phyloP scores from a whole-genome alignment of 352 stramenopile genomes.

The Phytophthora colocasiae region DNA sequence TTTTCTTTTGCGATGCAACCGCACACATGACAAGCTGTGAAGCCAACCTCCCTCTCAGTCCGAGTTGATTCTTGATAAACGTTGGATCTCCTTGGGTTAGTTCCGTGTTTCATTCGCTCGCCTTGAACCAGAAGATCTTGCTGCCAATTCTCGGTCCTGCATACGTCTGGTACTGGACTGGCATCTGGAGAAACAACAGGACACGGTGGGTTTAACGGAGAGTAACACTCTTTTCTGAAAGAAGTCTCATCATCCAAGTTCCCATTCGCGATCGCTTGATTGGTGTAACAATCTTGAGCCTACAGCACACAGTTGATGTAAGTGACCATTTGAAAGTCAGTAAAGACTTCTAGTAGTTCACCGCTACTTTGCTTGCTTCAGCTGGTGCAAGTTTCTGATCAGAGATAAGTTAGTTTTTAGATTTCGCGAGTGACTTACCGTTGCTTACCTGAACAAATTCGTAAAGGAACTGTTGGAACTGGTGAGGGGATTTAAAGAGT shows the following conservation, averaged over 20 bases:
- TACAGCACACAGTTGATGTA: neutral
- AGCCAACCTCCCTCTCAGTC: neutral
- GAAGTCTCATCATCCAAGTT: neutral
- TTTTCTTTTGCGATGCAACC: conserved; percentile 10
- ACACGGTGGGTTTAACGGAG: neutral
- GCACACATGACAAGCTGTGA: conserved; percentile 18
- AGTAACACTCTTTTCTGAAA: neutral
- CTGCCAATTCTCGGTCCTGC: neutral
- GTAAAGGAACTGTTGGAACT: conserved; percentile 43
- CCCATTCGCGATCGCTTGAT: neutral
- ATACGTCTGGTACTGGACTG: neutral
- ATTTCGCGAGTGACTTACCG: neutral
- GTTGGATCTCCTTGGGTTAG: neutral
- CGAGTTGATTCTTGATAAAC: neutral
- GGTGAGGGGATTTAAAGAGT: conserved; percentile 49
- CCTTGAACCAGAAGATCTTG: neutral
- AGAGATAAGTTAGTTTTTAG: neutral
- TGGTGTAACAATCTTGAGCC: neutral
- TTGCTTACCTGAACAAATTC: conserved; percentile 56
- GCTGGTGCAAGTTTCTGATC: conserved; percentile 17
- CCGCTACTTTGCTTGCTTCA: conserved; percentile 20
- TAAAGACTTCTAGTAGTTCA: conserved; percentile 1
- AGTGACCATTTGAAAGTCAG: neutral
- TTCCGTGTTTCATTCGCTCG: neutral
- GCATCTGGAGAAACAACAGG: neutral